Conservation (phyloP, 2,329 filamentous ascomycete genomes). For the Monilinia vaccinii-corymbosi region DNA sequence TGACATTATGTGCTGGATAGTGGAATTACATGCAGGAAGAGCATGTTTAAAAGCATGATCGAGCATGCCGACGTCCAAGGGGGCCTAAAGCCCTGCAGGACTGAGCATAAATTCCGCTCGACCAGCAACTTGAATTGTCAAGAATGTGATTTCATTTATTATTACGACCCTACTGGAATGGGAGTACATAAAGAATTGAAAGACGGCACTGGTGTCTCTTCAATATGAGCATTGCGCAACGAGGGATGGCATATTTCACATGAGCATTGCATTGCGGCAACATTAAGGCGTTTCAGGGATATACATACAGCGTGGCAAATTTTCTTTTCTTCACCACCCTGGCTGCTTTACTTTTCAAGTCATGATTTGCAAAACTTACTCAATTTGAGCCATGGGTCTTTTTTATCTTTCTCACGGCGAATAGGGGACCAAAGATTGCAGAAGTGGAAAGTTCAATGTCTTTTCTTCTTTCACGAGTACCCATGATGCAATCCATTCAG, state of each 20-base stretch:
- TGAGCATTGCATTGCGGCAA: constrained; percentile 5
- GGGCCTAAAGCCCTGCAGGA: constrained; percentile 6
- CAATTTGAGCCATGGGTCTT: constrained; percentile 3
- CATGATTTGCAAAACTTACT: background rate
- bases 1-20: constrained; percentile 36
- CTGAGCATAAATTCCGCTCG: constrained; percentile 4
- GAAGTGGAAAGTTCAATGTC: background rate
- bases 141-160: constrained; percentile 10
- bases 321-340: constrained; percentile 2
- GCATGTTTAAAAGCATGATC: constrained; percentile 9
- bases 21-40: constrained; percentile 11
- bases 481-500: background rate
- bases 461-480: constrained; percentile 4
- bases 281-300: constrained; percentile 7
- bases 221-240: constrained; percentile 5
- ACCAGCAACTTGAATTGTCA: constrained; percentile 9
- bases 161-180: constrained; percentile 10
- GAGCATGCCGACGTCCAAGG: constrained; percentile 12
- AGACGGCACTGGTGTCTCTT: constrained; percentile 9
- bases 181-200: constrained; percentile 4
- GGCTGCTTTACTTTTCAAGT: background rate
- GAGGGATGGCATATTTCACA: constrained; percentile 5
- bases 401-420: background rate
- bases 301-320: background rate
- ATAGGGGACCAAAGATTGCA: background rate